Percentiles rank a stretch among this genome's conserved stretches.
phyloP scores from a whole-genome alignment of 2,329 filamentous ascomycete species.

The Akanthomyces lecanii region DNA sequence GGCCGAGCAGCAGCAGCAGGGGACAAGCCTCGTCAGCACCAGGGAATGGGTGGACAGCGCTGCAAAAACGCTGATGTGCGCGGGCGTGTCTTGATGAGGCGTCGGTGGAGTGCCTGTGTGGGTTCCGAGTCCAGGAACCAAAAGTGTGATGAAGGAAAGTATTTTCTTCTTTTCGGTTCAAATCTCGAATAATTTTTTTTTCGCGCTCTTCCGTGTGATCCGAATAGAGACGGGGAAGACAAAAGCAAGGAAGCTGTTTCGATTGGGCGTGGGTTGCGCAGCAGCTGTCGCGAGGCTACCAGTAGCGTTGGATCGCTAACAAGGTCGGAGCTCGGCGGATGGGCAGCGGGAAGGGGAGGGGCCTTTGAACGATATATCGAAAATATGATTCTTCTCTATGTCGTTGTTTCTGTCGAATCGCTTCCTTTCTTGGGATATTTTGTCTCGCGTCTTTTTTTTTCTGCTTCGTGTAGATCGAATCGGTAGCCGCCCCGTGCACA shows the following conservation, averaged over 20 bases:
- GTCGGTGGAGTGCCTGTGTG: constrained; percentile 1
- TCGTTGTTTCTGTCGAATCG: no score
- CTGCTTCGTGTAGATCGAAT: neutral
- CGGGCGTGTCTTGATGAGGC: neutral
- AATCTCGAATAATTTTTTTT: neutral
- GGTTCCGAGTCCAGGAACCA: constrained; percentile 1
- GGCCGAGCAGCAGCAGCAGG: neutral
- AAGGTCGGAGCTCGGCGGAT: neutral
- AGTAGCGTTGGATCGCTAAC: neutral
- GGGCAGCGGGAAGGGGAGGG: neutral
- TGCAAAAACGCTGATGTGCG: neutral
- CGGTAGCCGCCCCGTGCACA: neutral
- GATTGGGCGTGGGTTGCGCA: neutral
- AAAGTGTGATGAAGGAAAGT: neutral
- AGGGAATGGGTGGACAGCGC: neutral
- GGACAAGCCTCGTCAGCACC: neutral
- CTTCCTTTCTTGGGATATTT: neutral
- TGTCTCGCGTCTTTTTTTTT: neutral
- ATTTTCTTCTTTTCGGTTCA: neutral
- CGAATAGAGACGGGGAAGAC: no score
- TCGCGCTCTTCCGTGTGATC: neutral
- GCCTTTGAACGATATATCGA: neutral
- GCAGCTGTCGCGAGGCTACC: neutral
- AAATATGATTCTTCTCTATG: neutral
- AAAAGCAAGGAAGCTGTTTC: neutral